Conservation (phyloP, 2,329 filamentous ascomycete genomes). For the Rutstroemia sp. region DNA sequence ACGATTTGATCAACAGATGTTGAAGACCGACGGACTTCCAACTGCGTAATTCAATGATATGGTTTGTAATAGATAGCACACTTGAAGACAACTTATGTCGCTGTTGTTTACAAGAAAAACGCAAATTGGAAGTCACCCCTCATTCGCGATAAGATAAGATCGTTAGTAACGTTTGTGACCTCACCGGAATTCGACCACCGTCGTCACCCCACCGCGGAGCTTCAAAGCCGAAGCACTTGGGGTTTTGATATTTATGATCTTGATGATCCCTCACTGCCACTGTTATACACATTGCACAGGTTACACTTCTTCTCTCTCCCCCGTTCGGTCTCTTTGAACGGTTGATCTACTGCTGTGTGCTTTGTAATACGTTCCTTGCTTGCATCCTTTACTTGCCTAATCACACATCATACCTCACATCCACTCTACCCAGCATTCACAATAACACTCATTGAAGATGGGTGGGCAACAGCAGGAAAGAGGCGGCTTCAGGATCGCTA, state of each 20-base stretch:
- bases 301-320: neutral
- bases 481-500: conserved; percentile 64
- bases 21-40: too few species aligned
- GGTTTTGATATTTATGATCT: conserved; percentile 4
- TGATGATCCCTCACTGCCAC: neutral
- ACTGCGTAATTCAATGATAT: too few species aligned
- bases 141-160: conserved; percentile 8
- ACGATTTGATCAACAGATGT: too few species aligned
- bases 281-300: neutral
- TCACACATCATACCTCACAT: neutral
- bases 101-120: too few species aligned
- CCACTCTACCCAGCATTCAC: neutral
- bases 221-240: neutral
- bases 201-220: conserved; percentile 5
- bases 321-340: neutral
- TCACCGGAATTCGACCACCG: conserved; percentile 7
- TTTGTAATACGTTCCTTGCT: neutral
- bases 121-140: neutral
- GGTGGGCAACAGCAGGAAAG: conserved; percentile 25
- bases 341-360: neutral
- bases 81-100: too few species aligned
- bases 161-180: conserved; percentile 3
- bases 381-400: neutral
- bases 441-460: conserved; percentile 5
- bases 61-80: too few species aligned